Base-by-base conservation (phyloP, 257 asterid genomes). In the Capsicum chinense region DNA sequence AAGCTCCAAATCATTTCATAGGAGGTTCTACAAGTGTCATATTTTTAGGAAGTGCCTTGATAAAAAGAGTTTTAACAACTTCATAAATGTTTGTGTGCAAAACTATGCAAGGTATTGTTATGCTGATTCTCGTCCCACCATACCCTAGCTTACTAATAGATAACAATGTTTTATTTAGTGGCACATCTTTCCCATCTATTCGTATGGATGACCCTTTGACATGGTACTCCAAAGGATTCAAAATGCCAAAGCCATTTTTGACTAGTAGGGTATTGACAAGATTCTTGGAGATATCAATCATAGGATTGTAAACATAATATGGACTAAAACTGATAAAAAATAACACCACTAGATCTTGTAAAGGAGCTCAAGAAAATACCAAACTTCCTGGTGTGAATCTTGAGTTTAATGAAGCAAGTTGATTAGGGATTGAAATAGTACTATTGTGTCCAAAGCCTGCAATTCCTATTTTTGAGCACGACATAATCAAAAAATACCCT, bases 91-190 rank as follows among this genome's bases (percentile, higher is more conserved):
- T 80, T 56, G 85, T 85, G 48, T 74, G 21, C 81, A 87, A 19
- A 2, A 68, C 39, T 2, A 87, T 87, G 76, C 81, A 87, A 82
- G 87, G 79, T 39, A 6, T 82, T 1, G 74, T 52, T 4, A 85
- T 81, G 54, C 83, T 87, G 14, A 87, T 73, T 58, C 68, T 64
- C 2, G 89, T 84, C 16, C 89, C 87, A 44, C 89, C 87, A n/a
- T 0, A 0, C 7, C 86, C 89, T 21, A 48, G 8, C 39, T 84
- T 82, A 9, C 68, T 85, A 16, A 84, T 67, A 9, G 26, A 8
- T 5, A 87, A 14, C 26, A 87, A 11, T 48, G 56, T 81, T 73
- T 26, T 47, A 26, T 82, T 82, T 7, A 87, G 8, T 6, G 85
- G 56, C 9, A 87, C 70, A 0, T 56, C 6, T 87, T 87, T 66